Conservation (phyloP, 139 green algal species). For the Chlorella sp. region DNA sequence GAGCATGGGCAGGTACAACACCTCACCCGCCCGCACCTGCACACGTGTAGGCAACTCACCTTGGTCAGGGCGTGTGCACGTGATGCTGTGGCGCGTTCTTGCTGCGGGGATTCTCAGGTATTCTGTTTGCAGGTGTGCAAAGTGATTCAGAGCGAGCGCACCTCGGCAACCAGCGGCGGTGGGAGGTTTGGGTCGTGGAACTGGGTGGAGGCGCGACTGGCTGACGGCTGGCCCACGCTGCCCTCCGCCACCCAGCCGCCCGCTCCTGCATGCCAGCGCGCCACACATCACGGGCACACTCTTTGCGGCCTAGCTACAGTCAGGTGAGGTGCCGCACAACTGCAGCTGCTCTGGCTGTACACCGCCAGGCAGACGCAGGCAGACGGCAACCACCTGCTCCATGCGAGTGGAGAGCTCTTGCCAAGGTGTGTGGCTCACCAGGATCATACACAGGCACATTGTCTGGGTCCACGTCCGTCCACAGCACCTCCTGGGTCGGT, state of each 20-base stretch:
- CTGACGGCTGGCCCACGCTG: too few species aligned
- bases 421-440: background rate
- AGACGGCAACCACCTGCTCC: too few species aligned
- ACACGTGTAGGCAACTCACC: background rate
- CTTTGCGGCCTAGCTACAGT: too few species aligned
- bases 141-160: too few species aligned
- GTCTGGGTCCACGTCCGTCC: slow-evolving; percentile 10
- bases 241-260: too few species aligned
- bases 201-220: slow-evolving; percentile 5
- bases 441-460: background rate
- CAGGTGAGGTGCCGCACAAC: too few species aligned
- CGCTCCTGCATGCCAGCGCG: too few species aligned
- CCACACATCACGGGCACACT: too few species aligned
- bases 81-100: background rate
- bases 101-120: background rate
- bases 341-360: too few species aligned
- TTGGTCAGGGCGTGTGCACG: background rate
- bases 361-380: too few species aligned
- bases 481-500: slow-evolving; percentile 8
- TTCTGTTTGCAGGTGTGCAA: background rate
- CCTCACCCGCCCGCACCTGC: slow-evolving; percentile 50
- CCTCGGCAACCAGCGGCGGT: slow-evolving; percentile 34
- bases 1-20: slow-evolving; percentile 69
- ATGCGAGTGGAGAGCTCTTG: too few species aligned
- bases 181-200: slow-evolving; percentile 37